Conservation (phyloP, 371 early-diverging fungal genomes). For the Mycotypha africana region DNA sequence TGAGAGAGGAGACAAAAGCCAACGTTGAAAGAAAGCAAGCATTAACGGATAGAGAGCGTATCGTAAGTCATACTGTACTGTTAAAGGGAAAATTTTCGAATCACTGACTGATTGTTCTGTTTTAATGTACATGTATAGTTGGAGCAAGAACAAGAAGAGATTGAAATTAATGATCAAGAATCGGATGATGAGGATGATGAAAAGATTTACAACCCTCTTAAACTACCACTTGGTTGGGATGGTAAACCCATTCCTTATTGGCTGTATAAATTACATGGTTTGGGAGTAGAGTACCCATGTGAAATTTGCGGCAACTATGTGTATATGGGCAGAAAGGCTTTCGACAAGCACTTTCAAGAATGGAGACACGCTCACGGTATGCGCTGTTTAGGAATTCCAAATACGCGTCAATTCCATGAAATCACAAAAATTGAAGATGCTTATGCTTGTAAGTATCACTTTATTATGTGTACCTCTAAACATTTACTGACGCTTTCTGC, state of each 20-base stretch:
- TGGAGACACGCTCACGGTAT: slow-evolving; percentile 95
- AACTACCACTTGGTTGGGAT: slow-evolving; percentile 96
- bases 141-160: slow-evolving; percentile 71
- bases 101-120: too few species aligned
- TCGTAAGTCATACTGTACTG: slow-evolving; percentile 32
- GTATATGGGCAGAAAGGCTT: slow-evolving; percentile 96
- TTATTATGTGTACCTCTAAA: background rate
- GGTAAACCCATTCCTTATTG: slow-evolving; percentile 99
- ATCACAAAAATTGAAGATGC: slow-evolving; percentile 93
- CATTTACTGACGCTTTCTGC: slow-evolving; percentile 1
- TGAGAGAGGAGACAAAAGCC: slow-evolving; percentile 76
- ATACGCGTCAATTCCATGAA: slow-evolving; percentile 91
- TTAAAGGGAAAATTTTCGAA: too few species aligned
- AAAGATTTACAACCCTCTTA: slow-evolving; percentile 93
- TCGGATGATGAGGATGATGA: slow-evolving; percentile 86
- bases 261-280: slow-evolving; percentile 96
- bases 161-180: slow-evolving; percentile 67
- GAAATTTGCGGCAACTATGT: slow-evolving; percentile 96
- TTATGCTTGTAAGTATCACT: slow-evolving; percentile 63
- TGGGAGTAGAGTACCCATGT: slow-evolving; percentile 93
- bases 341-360: slow-evolving; percentile 95
- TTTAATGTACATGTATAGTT: slow-evolving; percentile 1
- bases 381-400: slow-evolving; percentile 92
- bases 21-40: slow-evolving; percentile 93
- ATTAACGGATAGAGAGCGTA: slow-evolving; percentile 85